Conservation (phyloP, 2,329 filamentous ascomycete species). For the Coccinonectria pachysandricola region DNA sequence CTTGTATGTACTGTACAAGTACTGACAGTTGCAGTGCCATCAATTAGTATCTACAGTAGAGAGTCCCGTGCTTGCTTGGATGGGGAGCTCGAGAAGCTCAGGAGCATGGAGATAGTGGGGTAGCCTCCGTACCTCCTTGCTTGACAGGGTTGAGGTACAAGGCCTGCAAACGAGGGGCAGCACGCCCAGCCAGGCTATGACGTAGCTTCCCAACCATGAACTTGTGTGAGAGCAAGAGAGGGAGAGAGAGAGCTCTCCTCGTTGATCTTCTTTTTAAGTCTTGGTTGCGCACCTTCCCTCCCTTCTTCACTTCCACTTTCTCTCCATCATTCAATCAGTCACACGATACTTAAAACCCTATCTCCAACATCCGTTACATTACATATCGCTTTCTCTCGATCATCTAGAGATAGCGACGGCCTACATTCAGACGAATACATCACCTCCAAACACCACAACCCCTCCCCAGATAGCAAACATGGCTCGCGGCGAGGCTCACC, state of each 20-base stretch:
- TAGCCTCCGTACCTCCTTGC: too few species aligned
- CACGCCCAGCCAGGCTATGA: too few species aligned
- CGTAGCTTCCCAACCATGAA: conserved; percentile 14
- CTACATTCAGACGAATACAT: conserved; percentile 5
- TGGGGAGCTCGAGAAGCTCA: too few species aligned
- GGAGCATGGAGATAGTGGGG: too few species aligned
- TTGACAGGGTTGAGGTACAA: too few species aligned
- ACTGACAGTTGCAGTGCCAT: too few species aligned
- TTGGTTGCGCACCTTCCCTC: conserved; percentile 5
- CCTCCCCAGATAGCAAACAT: conserved; percentile 35
- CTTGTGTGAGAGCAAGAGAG: too few species aligned
- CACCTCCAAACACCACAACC: conserved; percentile 6
- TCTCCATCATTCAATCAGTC: conserved; percentile 8
- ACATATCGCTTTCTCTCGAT: not conserved
- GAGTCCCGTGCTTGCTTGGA: too few species aligned
- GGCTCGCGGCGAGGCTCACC: conserved; percentile 59
- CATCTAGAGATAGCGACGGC: conserved; percentile 1
- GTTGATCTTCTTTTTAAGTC: conserved; percentile 17
- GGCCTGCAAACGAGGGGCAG: too few species aligned
- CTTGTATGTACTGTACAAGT: too few species aligned
- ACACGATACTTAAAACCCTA: conserved; percentile 2
- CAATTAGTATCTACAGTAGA: too few species aligned
- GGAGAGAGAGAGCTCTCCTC: conserved; percentile 13
- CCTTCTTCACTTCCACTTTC: conserved; percentile 4
- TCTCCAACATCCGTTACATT: not conserved